phyloP scores from a whole-genome alignment of 768 basidiomycete species.

The Grammothele lineata region DNA sequence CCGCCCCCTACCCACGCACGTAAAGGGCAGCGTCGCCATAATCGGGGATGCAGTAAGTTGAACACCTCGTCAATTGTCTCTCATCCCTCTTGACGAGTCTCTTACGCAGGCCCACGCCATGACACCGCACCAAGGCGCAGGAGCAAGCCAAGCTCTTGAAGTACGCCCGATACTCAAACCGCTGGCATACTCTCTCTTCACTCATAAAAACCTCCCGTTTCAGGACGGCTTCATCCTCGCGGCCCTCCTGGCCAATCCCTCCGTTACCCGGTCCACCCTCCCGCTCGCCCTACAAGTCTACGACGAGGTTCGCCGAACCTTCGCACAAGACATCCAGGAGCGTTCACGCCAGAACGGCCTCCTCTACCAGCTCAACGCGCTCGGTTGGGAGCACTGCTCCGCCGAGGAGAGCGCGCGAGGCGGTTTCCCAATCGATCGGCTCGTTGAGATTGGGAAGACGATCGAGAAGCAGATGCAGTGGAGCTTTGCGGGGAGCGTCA shows the following conservation, averaged over 20 bases:
- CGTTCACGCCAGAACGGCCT: slow-evolving; percentile 18
- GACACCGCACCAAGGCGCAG: slow-evolving; percentile 43
- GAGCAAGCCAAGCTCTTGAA: slow-evolving; percentile 51
- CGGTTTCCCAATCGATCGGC: background rate
- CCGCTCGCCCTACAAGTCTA: slow-evolving; percentile 26
- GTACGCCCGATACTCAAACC: slow-evolving; percentile 16
- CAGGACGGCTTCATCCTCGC: slow-evolving; percentile 31
- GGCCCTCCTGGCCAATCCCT: slow-evolving; percentile 22
- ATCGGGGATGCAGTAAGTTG: slow-evolving; percentile 27
- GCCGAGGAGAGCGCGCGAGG: slow-evolving; percentile 5
- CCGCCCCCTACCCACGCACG: slow-evolving; percentile 19
- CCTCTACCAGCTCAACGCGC: slow-evolving; percentile 22
- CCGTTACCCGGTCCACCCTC: slow-evolving; percentile 23
- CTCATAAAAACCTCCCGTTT: background rate
- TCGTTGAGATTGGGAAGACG: background rate
- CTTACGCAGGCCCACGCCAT: slow-evolving; percentile 44
- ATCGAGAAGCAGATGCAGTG: slow-evolving; percentile 4
- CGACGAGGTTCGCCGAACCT: slow-evolving; percentile 29
- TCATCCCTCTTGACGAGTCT: too few species aligned
- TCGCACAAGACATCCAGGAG: slow-evolving; percentile 21
- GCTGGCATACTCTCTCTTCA: too few species aligned
- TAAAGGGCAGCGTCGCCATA: slow-evolving; percentile 21
- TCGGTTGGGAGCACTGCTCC: slow-evolving; percentile 2
- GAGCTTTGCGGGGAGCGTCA: slow-evolving; percentile 1
- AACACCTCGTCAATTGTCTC: too few species aligned